Base-by-base conservation (phyloP, 495 filamentous ascomycete genomes). In the Parathielavia hyrcaniae region DNA sequence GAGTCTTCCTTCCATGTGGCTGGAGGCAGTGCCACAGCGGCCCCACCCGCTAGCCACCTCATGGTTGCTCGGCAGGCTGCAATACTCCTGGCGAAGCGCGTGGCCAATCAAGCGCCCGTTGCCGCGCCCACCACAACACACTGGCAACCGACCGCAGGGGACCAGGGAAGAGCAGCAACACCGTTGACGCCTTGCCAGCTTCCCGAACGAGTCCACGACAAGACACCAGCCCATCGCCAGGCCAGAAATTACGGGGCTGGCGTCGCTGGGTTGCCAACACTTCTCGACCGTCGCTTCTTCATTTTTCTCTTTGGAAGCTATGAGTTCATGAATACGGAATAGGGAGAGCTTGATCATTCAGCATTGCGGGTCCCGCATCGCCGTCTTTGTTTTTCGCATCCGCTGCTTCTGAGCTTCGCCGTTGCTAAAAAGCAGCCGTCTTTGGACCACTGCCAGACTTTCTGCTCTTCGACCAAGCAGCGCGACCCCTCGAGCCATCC, bases 81-180 rank as follows among this genome's bases (percentile, higher is more conserved):
- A 55, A 41, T 55, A 54, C 47, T 51, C 46, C 50, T 50, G 40
- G 48, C 49, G 26, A 23, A 30, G 53, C 59, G 63, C 58, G 61
- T 46, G 58, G 58, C 67, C 69, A 67, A 68, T 64, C 63, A 67
- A 59, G 10, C 14, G 47, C 30, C 40, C 34, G 20, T 16, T 51
- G 26, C 48, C 23, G 64, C 61, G 64, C 59, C 64, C 57, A 69
- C 67, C 69, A 71, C 63, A 69, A 71, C 68, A 69, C n/a, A n/a
- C n/a, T 69, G 60, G 65, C 63, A 61, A 59, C n/a, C n/a, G n/a
- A n/a, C n/a, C n/a, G n/a, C n/a, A n/a, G n/a, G n/a, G n/a, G 59
- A 58, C 57, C 60, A 46, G 55, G 55, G 36, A n/a, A 59, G 54
- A 57, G 38, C 44, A 43, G 38, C 52, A 45, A 55, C 55, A 49